Base-by-base conservation (phyloP, 768 basidiomycete species). In the Calocera cornea region DNA sequence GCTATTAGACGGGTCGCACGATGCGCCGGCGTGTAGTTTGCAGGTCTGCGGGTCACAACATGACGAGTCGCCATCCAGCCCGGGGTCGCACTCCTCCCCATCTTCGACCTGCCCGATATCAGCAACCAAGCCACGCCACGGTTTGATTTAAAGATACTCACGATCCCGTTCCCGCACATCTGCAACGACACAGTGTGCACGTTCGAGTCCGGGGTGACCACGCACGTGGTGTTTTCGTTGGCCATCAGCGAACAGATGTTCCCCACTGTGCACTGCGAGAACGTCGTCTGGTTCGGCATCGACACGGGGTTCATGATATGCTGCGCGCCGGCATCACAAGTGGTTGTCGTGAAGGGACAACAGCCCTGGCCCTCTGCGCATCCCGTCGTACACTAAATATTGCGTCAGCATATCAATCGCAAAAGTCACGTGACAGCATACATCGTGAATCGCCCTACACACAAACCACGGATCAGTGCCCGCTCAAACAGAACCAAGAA, bases 51-150 rank as follows among this genome's bases (percentile, higher is more conserved):
- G 70, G 76, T 94, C 84, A 79, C 92, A 94, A 78, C 92, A 94
- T 1, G 81, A 76, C 2, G 85, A 85, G 47, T 79, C 78, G 12
- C 79, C 73, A 65, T 84, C 86, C 38, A 74, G 71, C 34, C 89
- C 89, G 0, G 92, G 91, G 76, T 95, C 92, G 74, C 92, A 94
- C 41, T 94, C 88, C 78, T 95, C 92, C 34, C 90, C 92, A 0
- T 69, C 69, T 49, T 77, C 76, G 1, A 78, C 36, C 36, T 38
- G 36, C 36, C 71, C 38, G 77, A 41, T 11, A 11, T 65, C 10
- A 41, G n/a, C 8, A 14, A 31, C 14, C 12, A 2, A 41, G 31
- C n/a, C 1, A 2, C 16, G 33, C 2, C 12, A 17, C 8, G 36
- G n/a, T 14, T 22, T 31, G 41, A 11, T 22, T 33, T 31, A 34